Evolutionary conservation across 2,329 filamentous ascomycete genomes (phyloP).

Genomic region (Paecilomyces variotii): DNA sequence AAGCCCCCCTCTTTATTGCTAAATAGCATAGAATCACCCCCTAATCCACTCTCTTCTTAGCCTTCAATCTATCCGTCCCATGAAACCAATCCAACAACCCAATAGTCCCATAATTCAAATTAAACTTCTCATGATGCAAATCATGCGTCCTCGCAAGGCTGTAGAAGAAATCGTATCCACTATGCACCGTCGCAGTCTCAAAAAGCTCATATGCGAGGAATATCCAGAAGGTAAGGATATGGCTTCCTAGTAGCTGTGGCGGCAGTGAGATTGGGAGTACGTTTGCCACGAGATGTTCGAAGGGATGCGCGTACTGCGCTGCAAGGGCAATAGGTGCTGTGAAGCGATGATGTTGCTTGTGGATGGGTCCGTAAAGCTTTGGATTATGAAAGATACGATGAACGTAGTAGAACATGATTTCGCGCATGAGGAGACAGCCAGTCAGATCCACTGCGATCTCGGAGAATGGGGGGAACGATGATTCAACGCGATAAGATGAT

Average conservation of each 20-base stretch:
- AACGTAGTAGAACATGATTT: constrained; percentile 49
- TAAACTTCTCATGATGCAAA: constrained; percentile 50
- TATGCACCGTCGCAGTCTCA: constrained; percentile 49
- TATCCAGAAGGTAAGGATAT: constrained; percentile 47
- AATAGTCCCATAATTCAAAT: constrained; percentile 46
- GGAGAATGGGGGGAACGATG: constrained; percentile 26
- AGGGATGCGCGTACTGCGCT: constrained; percentile 49
- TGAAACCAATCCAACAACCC: constrained; percentile 50
- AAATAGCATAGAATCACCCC: not conserved
- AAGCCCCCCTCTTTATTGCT: not conserved
- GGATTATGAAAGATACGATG: constrained; percentile 48
- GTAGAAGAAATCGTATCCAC: constrained; percentile 49
- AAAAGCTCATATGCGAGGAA: constrained; percentile 44
- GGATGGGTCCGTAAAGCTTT: constrained; percentile 42
- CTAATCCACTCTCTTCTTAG: not conserved
- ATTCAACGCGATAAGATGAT: constrained; percentile 32
- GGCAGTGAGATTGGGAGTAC: constrained; percentile 45
- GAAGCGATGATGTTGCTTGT: constrained; percentile 51
- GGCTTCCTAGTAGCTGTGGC: constrained; percentile 38
- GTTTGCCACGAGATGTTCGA: constrained; percentile 51
- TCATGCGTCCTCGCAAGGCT: constrained; percentile 44
- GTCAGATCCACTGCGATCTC: constrained; percentile 37
- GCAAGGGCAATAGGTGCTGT: constrained; percentile 48
- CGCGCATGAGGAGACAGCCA: constrained; percentile 38
- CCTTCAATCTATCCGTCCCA: constrained; percentile 35